Conservation (phyloP, 2,329 filamentous ascomycete species). For the Tricladium varicosporioides region DNA sequence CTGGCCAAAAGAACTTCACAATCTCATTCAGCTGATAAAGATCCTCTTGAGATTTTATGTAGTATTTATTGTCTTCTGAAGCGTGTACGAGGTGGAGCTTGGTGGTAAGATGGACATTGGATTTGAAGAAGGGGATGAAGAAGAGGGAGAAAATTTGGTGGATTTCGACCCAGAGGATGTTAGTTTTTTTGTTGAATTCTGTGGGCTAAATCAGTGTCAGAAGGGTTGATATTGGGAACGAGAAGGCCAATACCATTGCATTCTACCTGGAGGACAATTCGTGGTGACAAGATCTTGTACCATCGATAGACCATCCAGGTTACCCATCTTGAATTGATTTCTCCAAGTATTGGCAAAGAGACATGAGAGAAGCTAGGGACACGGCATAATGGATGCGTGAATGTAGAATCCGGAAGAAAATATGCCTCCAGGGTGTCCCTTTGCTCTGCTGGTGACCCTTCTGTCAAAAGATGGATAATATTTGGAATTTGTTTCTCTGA, state of each 20-base stretch:
- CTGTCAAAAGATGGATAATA: slow-evolving; percentile 67
- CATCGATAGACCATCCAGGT: slow-evolving; percentile 72
- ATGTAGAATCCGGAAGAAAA: slow-evolving; percentile 70
- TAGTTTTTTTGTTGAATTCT: slow-evolving; percentile 67
- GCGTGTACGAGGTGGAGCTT: slow-evolving; percentile 60
- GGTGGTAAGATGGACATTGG: slow-evolving; percentile 65
- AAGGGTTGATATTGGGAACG: too few relatives aligned
- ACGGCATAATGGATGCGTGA: slow-evolving; percentile 76
- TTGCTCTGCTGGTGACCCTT: slow-evolving; percentile 66
- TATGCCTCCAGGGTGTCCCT: slow-evolving; percentile 64
- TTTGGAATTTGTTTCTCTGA: slow-evolving; percentile 57
- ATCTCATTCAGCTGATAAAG: slow-evolving; percentile 77
- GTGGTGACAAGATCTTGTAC: slow-evolving; percentile 81
- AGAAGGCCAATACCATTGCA: slow-evolving; percentile 43
- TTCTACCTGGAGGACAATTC: slow-evolving; percentile 66
- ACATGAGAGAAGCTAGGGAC: slow-evolving; percentile 54
- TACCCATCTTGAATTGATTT: slow-evolving; percentile 61
- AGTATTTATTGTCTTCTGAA: slow-evolving; percentile 51
- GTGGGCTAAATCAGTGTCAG: too few relatives aligned
- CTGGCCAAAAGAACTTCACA: slow-evolving; percentile 67
- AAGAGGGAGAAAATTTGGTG: slow-evolving; percentile 75
- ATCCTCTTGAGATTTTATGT: slow-evolving; percentile 75
- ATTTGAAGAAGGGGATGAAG: slow-evolving; percentile 72
- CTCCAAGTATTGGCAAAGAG: slow-evolving; percentile 40
- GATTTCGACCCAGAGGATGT: slow-evolving; percentile 71